Percentiles rank a stretch among this genome's conserved stretches.
These are phyloP conservation scores for Trichoderma gracile DNA, from an alignment of 2,329 filamentous ascomycete species.

Conservation along the genomic window DNA sequence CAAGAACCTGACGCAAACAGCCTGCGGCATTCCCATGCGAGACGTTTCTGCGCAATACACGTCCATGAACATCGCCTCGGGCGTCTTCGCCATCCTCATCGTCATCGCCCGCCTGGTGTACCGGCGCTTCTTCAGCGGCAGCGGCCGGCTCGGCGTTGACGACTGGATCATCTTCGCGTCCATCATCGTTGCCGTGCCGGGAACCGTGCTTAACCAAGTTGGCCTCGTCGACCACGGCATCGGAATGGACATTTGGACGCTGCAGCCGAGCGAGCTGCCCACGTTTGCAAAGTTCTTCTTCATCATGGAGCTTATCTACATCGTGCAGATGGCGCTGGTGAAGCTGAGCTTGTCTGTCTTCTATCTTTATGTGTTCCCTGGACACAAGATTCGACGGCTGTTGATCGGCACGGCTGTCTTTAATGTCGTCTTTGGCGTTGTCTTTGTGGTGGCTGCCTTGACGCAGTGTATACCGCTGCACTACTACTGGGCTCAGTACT, in stretches of 20 bases:
- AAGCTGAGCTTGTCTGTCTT: constrained; percentile 47
- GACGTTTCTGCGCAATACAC: constrained; percentile 8
- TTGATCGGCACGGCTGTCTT: constrained; percentile 40
- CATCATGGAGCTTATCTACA: constrained; percentile 42
- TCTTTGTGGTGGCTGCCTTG: constrained; percentile 38
- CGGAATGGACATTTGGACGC: constrained; percentile 40
- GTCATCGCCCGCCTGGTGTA: constrained; percentile 28
- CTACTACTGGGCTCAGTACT: constrained; percentile 47
- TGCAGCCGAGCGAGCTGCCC: constrained; percentile 30
- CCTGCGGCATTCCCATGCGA: constrained; percentile 14
- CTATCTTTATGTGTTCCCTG: constrained; percentile 46
- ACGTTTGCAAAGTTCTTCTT: constrained; percentile 37
- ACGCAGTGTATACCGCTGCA: constrained; percentile 44
- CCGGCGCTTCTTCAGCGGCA: constrained; percentile 35
- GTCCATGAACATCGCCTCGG: constrained; percentile 27
- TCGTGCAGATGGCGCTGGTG: constrained; percentile 41
- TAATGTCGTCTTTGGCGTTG: constrained; percentile 35
- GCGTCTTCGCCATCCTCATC: constrained; percentile 28
- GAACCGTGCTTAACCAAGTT: constrained; percentile 31
- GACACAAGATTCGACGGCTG: constrained; percentile 33
- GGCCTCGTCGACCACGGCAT: constrained; percentile 34
- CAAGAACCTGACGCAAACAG: constrained; percentile 17
- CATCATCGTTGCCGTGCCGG: constrained; percentile 29
- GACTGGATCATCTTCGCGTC: constrained; percentile 35
- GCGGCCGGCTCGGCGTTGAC: constrained; percentile 36